Evolutionary conservation across 108 stramenopile genomes (phyloP).

Genomic region (Cyclotella distinguenda): DNA sequence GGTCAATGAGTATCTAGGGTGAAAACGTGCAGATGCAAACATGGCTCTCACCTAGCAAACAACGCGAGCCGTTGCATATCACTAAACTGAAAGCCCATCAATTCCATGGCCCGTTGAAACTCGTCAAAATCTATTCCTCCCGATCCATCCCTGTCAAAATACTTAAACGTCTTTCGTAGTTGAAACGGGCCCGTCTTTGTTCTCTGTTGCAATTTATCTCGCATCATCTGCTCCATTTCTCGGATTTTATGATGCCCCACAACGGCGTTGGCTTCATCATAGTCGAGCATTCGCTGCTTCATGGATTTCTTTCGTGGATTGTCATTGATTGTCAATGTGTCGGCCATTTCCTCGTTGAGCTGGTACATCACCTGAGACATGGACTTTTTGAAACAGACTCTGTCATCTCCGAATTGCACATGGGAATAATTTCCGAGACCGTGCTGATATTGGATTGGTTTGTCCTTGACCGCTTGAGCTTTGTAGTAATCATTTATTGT

Average conservation of each 20-base stretch:
- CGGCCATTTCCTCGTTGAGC: slow-evolving; percentile 48
- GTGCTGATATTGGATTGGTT: slow-evolving; percentile 61
- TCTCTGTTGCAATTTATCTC: slow-evolving; percentile 64
- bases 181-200: slow-evolving; percentile 68
- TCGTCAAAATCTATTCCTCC: slow-evolving; percentile 62
- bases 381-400: slow-evolving; percentile 60
- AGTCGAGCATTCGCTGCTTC: slow-evolving; percentile 52
- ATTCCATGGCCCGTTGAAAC: slow-evolving; percentile 69
- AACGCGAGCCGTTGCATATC: slow-evolving; percentile 65
- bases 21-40: neutral
- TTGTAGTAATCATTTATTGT: slow-evolving; percentile 60
- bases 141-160: slow-evolving; percentile 63
- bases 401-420: slow-evolving; percentile 69
- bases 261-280: slow-evolving; percentile 58
- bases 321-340: slow-evolving; percentile 26
- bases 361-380: slow-evolving; percentile 58
- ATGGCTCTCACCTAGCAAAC: slow-evolving; percentile 48
- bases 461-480: slow-evolving; percentile 35
- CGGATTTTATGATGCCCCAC: slow-evolving; percentile 57
- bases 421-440: slow-evolving; percentile 60
- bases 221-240: slow-evolving; percentile 73
- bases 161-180: slow-evolving; percentile 65
- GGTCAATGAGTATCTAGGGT: neutral
- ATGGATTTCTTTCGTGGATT: slow-evolving; percentile 33
- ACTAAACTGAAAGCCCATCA: slow-evolving; percentile 71